Conservation (phyloP, 2,329 filamentous ascomycete genomes). For the Sporothrix pallida region DNA sequence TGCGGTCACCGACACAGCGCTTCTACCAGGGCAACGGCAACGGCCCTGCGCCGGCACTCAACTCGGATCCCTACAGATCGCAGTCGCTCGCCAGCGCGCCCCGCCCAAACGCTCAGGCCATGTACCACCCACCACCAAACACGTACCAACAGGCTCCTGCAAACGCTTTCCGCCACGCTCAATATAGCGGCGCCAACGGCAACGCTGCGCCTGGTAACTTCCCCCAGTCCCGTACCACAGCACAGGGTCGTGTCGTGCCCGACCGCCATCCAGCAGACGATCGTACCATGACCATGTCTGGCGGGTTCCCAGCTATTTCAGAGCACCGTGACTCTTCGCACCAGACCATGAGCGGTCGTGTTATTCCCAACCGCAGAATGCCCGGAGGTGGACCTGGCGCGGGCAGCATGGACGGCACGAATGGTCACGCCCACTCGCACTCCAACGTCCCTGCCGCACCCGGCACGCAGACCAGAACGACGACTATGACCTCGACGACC, state of each 20-base stretch:
- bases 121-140: constrained; percentile 69
- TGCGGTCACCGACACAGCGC: constrained; percentile 59
- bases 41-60: constrained; percentile 72
- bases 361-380: constrained; percentile 78
- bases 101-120: constrained; percentile 62
- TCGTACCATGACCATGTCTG: constrained; percentile 94
- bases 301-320: constrained; percentile 64
- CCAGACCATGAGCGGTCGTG: constrained; percentile 90
- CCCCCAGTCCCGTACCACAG: constrained; percentile 75
- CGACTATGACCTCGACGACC: constrained; percentile 51
- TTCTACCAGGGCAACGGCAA: constrained; percentile 67
- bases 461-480: constrained; percentile 45
- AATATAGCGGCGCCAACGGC: constrained; percentile 62
- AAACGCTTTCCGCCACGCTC: constrained; percentile 78
- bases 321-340: constrained; percentile 75
- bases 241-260: constrained; percentile 88
- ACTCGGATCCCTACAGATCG: constrained; percentile 86
- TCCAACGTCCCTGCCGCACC: constrained; percentile 13
- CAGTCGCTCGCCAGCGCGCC: constrained; percentile 83
- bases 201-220: constrained; percentile 39
- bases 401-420: constrained; percentile 42
- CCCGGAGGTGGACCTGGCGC: constrained; percentile 43
- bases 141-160: constrained; percentile 70
- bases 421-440: constrained; percentile 37
- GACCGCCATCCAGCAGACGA: constrained; percentile 78